phyloP scores from a whole-genome alignment of 768 basidiomycete genomes.

The Hortiboletus flavorubellus region DNA sequence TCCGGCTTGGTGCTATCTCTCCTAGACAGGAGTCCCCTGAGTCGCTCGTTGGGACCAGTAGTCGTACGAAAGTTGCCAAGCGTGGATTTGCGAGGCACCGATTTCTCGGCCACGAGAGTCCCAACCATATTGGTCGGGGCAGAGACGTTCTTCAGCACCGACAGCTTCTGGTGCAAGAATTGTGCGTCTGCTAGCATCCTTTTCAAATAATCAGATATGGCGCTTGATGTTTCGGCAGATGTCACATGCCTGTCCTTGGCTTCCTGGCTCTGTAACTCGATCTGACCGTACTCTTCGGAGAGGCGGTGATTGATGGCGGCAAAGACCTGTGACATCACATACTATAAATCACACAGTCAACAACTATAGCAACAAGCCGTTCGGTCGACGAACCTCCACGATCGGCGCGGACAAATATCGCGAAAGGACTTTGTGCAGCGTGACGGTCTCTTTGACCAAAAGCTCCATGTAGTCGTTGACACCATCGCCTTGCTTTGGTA shows the following conservation, averaged over 20 bases:
- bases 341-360: conserved; percentile 41
- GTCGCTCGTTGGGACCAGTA: conserved; percentile 33
- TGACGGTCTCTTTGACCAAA: conserved; percentile 91
- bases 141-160: conserved; percentile 68
- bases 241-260: conserved; percentile 74
- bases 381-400: conserved; percentile 62
- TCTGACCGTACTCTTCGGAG: conserved; percentile 77
- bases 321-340: conserved; percentile 94
- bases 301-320: conserved; percentile 89
- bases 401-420: conserved; percentile 77
- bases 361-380: conserved; percentile 8
- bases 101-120: conserved; percentile 80
- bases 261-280: conserved; percentile 78
- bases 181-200: conserved; percentile 81
- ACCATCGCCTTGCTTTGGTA: conserved; percentile 55
- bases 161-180: conserved; percentile 73
- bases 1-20: conserved; percentile 26
- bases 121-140: conserved; percentile 77
- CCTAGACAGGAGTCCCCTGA: conserved; percentile 36
- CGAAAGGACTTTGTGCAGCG: conserved; percentile 92
- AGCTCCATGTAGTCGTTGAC: conserved; percentile 90
- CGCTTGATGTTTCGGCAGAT: conserved; percentile 6
- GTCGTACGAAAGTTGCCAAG: conserved; percentile 23
- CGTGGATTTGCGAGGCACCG: conserved; percentile 41
- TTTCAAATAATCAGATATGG: conserved; percentile 17